These are phyloP conservation scores for Pholiota conissans DNA, from an alignment of 768 basidiomycete genomes.

Conservation along the genomic window DNA sequence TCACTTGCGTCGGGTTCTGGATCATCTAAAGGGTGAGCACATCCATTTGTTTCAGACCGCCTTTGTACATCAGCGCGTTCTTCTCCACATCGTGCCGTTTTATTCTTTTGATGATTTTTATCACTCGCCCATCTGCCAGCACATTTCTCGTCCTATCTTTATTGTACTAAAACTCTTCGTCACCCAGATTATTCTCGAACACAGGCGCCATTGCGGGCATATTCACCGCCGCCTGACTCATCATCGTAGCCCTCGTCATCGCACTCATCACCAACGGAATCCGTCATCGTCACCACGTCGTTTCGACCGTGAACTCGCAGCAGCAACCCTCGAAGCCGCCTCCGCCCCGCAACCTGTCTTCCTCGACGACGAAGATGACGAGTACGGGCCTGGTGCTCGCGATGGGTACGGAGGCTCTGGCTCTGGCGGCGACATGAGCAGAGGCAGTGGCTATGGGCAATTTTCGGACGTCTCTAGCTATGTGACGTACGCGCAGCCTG, in stretches of 20 bases:
- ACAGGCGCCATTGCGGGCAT: constrained; percentile 71
- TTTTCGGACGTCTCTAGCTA: constrained; percentile 53
- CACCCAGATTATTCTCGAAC: constrained; percentile 78
- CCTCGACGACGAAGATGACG: constrained; percentile 52
- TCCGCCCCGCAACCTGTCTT: constrained; percentile 52
- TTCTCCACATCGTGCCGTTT: not conserved
- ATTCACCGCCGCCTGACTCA: constrained; percentile 69
- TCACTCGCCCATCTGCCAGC: not conserved
- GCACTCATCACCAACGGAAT: constrained; percentile 48
- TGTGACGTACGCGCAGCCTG: constrained; percentile 54
- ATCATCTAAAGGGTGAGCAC: constrained; percentile 13
- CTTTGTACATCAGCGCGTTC: not conserved
- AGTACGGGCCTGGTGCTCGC: constrained; percentile 19
- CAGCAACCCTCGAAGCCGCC: constrained; percentile 67
- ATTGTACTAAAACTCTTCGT: too few relatives aligned
- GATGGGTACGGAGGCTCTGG: constrained; percentile 1
- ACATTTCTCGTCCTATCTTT: not conserved
- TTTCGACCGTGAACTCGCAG: constrained; percentile 72
- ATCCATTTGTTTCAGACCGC: not conserved
- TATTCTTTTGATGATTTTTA: not conserved
- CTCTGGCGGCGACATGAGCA: constrained; percentile 14
- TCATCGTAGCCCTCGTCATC: constrained; percentile 52
- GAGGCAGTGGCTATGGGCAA: constrained; percentile 15
- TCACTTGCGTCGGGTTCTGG: not conserved
- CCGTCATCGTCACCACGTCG: constrained; percentile 60